Conservation (phyloP, 345 rosid genomes). For the Gossypium thurberi region DNA sequence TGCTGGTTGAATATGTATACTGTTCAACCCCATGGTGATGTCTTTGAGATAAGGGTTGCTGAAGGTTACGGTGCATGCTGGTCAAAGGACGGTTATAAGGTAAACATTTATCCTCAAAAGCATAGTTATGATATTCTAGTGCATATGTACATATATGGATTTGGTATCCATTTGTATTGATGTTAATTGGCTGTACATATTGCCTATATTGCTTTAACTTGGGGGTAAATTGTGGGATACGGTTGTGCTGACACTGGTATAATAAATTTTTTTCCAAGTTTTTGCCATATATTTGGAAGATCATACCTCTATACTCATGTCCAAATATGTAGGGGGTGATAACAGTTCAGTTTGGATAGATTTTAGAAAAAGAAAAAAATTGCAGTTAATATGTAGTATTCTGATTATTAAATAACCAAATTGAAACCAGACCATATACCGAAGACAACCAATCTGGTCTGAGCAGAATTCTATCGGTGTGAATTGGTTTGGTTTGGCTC, state of each 20-base stretch:
- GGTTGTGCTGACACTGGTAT: not conserved
- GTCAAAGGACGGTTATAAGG: conserved; percentile 71
- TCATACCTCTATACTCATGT: not conserved
- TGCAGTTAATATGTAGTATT: not conserved
- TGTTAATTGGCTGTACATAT: not conserved
- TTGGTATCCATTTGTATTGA: not conserved
- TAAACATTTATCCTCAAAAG: conserved; percentile 17
- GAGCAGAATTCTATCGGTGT: not conserved
- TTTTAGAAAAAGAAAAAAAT: too few species aligned
- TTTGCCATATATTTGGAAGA: not conserved
- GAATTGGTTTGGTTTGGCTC: not conserved
- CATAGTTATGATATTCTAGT: not conserved
- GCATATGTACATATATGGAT: not conserved
- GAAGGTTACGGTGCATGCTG: conserved; percentile 74
- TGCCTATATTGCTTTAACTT: not conserved
- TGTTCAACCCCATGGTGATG: conserved; percentile 57
- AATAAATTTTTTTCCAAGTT: too few species aligned
- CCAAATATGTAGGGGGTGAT: too few species aligned
- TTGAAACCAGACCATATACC: too few species aligned
- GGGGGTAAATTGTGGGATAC: not conserved
- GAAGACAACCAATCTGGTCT: not conserved
- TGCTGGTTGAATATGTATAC: conserved; percentile 64
- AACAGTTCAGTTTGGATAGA: too few species aligned
- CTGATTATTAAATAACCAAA: too few species aligned
- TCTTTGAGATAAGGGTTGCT: conserved; percentile 58